Evolutionary conservation across 1,139 yeast genomes (phyloP).

Genomic region (Blastobotrys arbuscula): DNA sequence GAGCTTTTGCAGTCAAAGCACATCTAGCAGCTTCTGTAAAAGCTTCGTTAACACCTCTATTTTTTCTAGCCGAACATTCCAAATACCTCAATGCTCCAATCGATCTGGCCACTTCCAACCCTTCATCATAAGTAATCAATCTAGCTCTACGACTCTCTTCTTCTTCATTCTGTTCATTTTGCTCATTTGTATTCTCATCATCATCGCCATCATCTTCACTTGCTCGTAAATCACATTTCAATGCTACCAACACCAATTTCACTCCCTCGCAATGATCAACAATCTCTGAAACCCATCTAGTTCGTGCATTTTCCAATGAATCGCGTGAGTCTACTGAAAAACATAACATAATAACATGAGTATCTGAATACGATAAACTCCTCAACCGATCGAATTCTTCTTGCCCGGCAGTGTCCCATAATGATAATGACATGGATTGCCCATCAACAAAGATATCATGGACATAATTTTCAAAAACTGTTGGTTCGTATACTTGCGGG

Average conservation of each 20-base stretch:
- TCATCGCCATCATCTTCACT: constrained; percentile 36
- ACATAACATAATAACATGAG: constrained; percentile 95
- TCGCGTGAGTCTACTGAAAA: constrained; percentile 92
- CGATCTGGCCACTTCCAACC: constrained; percentile 68
- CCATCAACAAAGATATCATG: constrained; percentile 97
- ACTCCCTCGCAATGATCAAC: constrained; percentile 97
- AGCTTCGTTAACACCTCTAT: constrained; percentile 94
- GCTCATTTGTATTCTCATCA: constrained; percentile 19
- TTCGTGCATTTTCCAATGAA: constrained; percentile 88
- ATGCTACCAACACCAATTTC: constrained; percentile 84
- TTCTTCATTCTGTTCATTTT: constrained; percentile 29
- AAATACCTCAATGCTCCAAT: constrained; percentile 74
- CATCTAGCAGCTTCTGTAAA: constrained; percentile 97
- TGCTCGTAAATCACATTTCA: constrained; percentile 86
- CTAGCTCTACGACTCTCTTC: constrained; percentile 34
- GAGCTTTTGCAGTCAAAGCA: constrained; percentile 85
- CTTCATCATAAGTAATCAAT: constrained; percentile 69
- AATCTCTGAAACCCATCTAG: constrained; percentile 95
- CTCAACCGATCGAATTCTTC: constrained; percentile 94
- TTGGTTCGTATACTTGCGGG: constrained; percentile 97
- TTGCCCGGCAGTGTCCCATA: constrained; percentile 99
- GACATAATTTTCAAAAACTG: constrained; percentile 95
- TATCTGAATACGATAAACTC: constrained; percentile 85
- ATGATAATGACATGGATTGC: constrained; percentile 82
- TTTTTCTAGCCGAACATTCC: constrained; percentile 92